A percentile compares a stretch with the other conserved stretches of the same genome.
Evolutionary conservation across 495 filamentous ascomycete genomes (phyloP).

Genomic region (Penicillium crystallinum): DNA sequence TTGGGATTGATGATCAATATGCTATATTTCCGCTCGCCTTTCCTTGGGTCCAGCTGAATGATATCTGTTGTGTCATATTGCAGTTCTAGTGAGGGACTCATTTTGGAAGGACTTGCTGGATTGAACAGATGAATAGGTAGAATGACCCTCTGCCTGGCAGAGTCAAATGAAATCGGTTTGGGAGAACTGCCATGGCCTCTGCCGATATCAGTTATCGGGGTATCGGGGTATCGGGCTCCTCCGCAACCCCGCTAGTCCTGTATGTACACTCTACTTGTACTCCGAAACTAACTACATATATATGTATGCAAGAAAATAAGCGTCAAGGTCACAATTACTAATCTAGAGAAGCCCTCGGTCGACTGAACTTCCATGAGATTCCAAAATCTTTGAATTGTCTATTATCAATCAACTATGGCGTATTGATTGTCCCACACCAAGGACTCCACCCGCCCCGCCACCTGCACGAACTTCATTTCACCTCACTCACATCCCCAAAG

Average conservation of each 20-base stretch:
- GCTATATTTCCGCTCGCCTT: slow-evolving; percentile 16
- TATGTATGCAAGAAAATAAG: too few relatives aligned
- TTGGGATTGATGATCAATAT: slow-evolving; percentile 93
- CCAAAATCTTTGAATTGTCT: too few relatives aligned
- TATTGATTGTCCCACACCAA: not conserved
- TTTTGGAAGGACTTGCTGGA: not conserved
- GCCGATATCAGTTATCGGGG: slow-evolving; percentile 17
- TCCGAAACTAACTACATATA: not conserved
- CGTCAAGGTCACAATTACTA: too few relatives aligned
- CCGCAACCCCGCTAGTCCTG: slow-evolving; percentile 12
- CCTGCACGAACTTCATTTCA: not conserved
- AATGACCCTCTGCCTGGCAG: not conserved
- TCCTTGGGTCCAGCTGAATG: slow-evolving; percentile 16
- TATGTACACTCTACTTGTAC: too few relatives aligned
- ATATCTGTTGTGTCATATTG: not conserved
- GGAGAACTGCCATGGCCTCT: not conserved
- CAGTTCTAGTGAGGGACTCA: not conserved
- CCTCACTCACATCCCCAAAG: slow-evolving; percentile 1
- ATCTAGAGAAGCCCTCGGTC: too few relatives aligned
- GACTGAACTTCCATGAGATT: too few relatives aligned
- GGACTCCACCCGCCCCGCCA: slow-evolving; percentile 11
- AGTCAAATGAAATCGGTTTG: not conserved
- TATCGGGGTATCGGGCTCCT: slow-evolving; percentile 15
- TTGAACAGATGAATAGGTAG: not conserved
- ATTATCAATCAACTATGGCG: not conserved